These are phyloP conservation scores for Aulographum hederae DNA, from an alignment of 2,329 filamentous ascomycete species.

Conservation along the genomic window DNA sequence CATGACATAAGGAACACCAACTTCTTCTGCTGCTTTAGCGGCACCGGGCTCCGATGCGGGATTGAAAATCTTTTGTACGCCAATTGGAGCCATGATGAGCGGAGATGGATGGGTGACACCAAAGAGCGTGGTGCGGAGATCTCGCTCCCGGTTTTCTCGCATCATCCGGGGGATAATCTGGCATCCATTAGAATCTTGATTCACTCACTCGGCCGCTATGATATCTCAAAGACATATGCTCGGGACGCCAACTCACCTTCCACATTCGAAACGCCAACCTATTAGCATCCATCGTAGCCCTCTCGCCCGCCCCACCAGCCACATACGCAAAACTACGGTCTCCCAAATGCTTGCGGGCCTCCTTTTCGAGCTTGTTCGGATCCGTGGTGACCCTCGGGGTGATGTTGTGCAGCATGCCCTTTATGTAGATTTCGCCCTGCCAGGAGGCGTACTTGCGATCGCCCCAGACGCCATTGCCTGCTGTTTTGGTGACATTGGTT, in stretches of 20 bases:
- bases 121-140: slow-evolving; percentile 8
- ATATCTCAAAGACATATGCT: background rate
- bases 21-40: slow-evolving; percentile 39
- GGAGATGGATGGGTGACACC: slow-evolving; percentile 30
- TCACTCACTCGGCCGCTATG: background rate
- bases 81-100: slow-evolving; percentile 47
- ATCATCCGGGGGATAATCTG: background rate
- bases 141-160: background rate
- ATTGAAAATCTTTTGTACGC: slow-evolving; percentile 52
- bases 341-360: slow-evolving; percentile 31
- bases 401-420: slow-evolving; percentile 30
- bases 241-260: slow-evolving; percentile 15
- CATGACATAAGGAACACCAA: slow-evolving; percentile 47
- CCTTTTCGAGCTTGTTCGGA: slow-evolving; percentile 35
- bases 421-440: slow-evolving; percentile 34
- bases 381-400: slow-evolving; percentile 39
- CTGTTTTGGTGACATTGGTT: no score
- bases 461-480: no score
- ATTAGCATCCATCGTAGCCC: slow-evolving; percentile 42
- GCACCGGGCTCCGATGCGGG: slow-evolving; percentile 44
- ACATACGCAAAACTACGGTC: slow-evolving; percentile 39
- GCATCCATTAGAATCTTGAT: background rate
- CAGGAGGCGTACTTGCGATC: no score
- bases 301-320: slow-evolving; percentile 42
- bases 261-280: slow-evolving; percentile 36